These are phyloP conservation scores for Naganishia cerealis DNA, from an alignment of 1,284 basidiomycete species.

Conservation along the genomic window DNA sequence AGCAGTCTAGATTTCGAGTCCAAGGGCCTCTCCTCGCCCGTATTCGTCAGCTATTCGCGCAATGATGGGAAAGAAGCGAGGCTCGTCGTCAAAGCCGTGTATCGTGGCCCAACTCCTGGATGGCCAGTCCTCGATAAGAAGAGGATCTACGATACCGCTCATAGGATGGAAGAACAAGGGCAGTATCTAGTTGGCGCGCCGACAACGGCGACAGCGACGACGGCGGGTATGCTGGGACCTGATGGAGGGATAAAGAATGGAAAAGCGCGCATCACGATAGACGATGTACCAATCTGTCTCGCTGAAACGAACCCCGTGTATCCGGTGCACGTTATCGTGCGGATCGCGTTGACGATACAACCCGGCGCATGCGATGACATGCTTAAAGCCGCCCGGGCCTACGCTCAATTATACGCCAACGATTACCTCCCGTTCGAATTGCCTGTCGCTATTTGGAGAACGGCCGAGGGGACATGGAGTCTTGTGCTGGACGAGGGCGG, in stretches of 20 bases:
- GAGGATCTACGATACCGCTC: constrained; percentile 10
- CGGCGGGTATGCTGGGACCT: background rate
- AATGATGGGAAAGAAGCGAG: constrained; percentile 18
- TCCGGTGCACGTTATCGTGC: constrained; percentile 11
- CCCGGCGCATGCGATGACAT: constrained; percentile 22
- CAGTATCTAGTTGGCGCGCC: background rate
- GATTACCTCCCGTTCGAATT: constrained; percentile 24
- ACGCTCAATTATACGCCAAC: constrained; percentile 21
- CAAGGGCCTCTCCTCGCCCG: constrained; percentile 12
- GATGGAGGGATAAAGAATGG: background rate
- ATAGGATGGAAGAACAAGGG: background rate
- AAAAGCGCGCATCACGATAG: background rate
- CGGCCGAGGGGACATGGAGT: constrained; percentile 17
- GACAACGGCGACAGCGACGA: background rate
- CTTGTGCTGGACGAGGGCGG: constrained; percentile 12
- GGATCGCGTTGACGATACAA: constrained; percentile 10
- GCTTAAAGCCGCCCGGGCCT: constrained; percentile 22
- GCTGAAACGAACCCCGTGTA: constrained; percentile 8
- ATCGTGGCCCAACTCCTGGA: constrained; percentile 12
- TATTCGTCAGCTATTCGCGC: constrained; percentile 6
- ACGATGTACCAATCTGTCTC: constrained; percentile 17
- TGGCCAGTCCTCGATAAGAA: constrained; percentile 18
- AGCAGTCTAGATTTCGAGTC: constrained; percentile 14
- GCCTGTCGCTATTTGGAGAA: constrained; percentile 21
- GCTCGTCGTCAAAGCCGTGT: constrained; percentile 20